phyloP scores from a whole-genome alignment of 2,329 filamentous ascomycete genomes.

The Clonostachys chloroleuca region DNA sequence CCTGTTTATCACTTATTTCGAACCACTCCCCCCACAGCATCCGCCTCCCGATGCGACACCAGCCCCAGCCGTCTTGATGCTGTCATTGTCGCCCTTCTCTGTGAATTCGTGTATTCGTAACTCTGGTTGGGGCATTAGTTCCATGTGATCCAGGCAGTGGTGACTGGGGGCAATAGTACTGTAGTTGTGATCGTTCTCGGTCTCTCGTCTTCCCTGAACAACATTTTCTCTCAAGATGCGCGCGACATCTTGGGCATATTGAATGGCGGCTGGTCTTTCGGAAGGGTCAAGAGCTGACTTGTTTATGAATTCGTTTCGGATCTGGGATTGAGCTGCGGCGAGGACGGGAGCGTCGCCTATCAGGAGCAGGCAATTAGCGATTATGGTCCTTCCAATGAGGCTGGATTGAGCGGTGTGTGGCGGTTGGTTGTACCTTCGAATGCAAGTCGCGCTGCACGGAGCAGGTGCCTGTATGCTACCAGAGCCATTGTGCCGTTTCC shows the following conservation, averaged over 20 bases:
- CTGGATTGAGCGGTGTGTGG: background rate
- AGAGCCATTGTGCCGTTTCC: slow-evolving; percentile 50
- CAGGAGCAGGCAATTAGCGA: background rate
- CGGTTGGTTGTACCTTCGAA: slow-evolving; percentile 63
- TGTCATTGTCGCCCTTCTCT: slow-evolving; percentile 90
- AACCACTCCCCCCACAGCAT: slow-evolving; percentile 19
- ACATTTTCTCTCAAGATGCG: slow-evolving; percentile 77
- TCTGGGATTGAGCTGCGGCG: slow-evolving; percentile 65
- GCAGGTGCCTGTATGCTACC: slow-evolving; percentile 73
- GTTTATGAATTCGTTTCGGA: slow-evolving; percentile 68
- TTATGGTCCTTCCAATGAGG: background rate
- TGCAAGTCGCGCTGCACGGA: slow-evolving; percentile 76
- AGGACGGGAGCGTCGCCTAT: slow-evolving; percentile 69
- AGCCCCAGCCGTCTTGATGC: slow-evolving; percentile 61
- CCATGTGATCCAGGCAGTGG: background rate
- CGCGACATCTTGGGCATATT: slow-evolving; percentile 80
- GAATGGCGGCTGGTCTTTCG: slow-evolving; percentile 57
- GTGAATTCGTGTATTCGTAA: slow-evolving; percentile 87
- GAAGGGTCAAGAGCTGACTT: slow-evolving; percentile 55
- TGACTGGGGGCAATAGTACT: slow-evolving; percentile 32
- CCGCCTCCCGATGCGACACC: slow-evolving; percentile 17
- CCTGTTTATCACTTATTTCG: background rate
- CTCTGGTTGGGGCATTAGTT: slow-evolving; percentile 41
- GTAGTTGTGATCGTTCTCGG: slow-evolving; percentile 41
- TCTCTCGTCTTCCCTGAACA: slow-evolving; percentile 69